Conservation (phyloP, 495 filamentous ascomycete species). For the Cercophora scortea region DNA sequence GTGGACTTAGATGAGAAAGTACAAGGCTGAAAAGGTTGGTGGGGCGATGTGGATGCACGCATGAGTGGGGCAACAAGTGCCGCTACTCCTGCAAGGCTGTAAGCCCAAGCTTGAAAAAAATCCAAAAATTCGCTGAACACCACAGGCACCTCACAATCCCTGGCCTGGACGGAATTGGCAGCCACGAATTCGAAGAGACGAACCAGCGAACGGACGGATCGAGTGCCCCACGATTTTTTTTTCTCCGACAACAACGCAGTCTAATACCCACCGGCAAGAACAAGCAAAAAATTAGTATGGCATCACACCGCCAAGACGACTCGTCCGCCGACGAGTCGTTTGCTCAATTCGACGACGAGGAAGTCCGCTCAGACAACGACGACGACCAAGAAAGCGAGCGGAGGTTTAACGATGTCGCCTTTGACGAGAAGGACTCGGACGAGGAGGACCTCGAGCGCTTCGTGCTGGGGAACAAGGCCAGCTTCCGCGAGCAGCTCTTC, state of each 20-base stretch:
- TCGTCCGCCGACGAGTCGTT: slow-evolving; percentile 22
- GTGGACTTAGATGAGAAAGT: too few relatives aligned
- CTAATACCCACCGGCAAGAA: not conserved
- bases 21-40: too few relatives aligned
- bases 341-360: slow-evolving; percentile 27
- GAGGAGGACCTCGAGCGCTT: slow-evolving; percentile 79
- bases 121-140: not conserved
- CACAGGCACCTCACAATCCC: too few relatives aligned
- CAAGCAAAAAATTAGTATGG: slow-evolving; percentile 2
- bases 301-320: slow-evolving; percentile 12
- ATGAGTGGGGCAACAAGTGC: slow-evolving; percentile 1
- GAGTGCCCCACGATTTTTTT: not conserved
- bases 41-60: not conserved
- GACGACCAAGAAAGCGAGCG: not conserved
- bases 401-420: not conserved
- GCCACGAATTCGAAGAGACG: too few relatives aligned
- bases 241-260: not conserved
- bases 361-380: slow-evolving; percentile 15
- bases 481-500: slow-evolving; percentile 66
- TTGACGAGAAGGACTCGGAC: slow-evolving; percentile 46
- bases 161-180: not conserved
- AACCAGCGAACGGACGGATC: not conserved
- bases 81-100: slow-evolving; percentile 19
- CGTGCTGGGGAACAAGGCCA: slow-evolving; percentile 77
- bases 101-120: slow-evolving; percentile 24